Evolutionary conservation across 768 basidiomycete species (phyloP).

Genomic region (Thelephora ganbajun): DNA sequence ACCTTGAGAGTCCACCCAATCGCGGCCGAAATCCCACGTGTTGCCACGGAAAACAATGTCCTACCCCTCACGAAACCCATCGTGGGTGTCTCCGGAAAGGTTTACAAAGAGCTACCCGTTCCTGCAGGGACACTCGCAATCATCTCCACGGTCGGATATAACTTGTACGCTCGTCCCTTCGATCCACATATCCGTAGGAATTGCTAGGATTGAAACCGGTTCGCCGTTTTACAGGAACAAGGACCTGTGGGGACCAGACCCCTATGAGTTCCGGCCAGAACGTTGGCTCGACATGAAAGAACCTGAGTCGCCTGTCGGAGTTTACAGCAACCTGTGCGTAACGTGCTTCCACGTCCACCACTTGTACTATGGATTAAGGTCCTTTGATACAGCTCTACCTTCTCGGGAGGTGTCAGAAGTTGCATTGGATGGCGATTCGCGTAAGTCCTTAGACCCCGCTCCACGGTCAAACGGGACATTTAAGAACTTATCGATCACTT

Average conservation of each 20-base stretch:
- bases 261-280: conserved; percentile 22
- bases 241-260: conserved; percentile 23
- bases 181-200: too few relatives aligned
- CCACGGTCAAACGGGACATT: neutral
- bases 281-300: conserved; percentile 19
- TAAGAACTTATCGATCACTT: neutral
- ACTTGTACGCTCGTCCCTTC: too few relatives aligned
- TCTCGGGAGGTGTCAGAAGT: conserved; percentile 13
- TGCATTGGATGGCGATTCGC: conserved; percentile 15
- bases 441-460: neutral
- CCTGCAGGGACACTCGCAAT: conserved; percentile 5
- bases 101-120: conserved; percentile 14
- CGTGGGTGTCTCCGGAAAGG: conserved; percentile 2
- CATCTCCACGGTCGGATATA: neutral
- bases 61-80: conserved; percentile 26
- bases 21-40: conserved; percentile 27
- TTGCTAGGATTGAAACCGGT: too few relatives aligned
- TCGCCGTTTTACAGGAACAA: conserved; percentile 10
- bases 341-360: neutral
- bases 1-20: too few relatives aligned
- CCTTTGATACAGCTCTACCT: conserved; percentile 7
- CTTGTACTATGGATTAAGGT: neutral
- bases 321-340: conserved; percentile 23
- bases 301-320: conserved; percentile 27
- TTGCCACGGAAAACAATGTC: conserved; percentile 26